Base-by-base conservation (phyloP, 805 yeast species). In the Debaryomyces prosopidis region DNA sequence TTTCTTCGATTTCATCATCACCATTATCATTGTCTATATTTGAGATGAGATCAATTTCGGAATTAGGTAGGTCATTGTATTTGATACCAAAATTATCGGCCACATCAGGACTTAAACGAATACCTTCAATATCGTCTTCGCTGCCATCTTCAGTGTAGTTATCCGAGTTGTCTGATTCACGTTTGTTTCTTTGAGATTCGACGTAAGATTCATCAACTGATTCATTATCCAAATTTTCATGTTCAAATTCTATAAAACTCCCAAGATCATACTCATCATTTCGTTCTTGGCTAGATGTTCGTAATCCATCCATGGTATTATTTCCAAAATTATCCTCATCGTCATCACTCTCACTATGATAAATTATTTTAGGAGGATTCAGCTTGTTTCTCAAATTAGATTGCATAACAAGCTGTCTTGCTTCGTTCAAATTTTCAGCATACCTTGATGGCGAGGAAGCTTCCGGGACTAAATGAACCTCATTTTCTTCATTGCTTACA, bases 321-420 rank as follows among this genome's bases (percentile, higher is more conserved):
- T 59, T 65, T 2, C 74, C 74, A 49, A 68, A 63, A 31, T 66
- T 58, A 45, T 68, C 73, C 45, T 68, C 74, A 35, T 31, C 14
- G 12, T 42, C 32, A 30, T 19, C 19, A 28, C 27, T 31, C 31
- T 23, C 16, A 35, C 7, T 20, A 16, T 23, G 15, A 16, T 9
- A 5, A 15, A 36, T 20, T 26, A 11, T 26, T 20, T 14, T 43
- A 3, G n/a, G n/a, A 12, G 20, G n/a, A 11, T 15, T 19, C 26
- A 19, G 18, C 28, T 16, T 18, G 3, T 32, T 14, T 26, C 28
- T 41, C 15, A 36, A 36, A 9, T 44, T 46, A 11, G 43, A 18
- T 16, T 49, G 53, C 30, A 40, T 36, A 11, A 55, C 34, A 1
- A 57, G n/a, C 10, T 50, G 49, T 14, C 62, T 54, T 0, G 60